phyloP scores from a whole-genome alignment of 2,329 filamentous ascomycete genomes.

The Ustulina deusta region DNA sequence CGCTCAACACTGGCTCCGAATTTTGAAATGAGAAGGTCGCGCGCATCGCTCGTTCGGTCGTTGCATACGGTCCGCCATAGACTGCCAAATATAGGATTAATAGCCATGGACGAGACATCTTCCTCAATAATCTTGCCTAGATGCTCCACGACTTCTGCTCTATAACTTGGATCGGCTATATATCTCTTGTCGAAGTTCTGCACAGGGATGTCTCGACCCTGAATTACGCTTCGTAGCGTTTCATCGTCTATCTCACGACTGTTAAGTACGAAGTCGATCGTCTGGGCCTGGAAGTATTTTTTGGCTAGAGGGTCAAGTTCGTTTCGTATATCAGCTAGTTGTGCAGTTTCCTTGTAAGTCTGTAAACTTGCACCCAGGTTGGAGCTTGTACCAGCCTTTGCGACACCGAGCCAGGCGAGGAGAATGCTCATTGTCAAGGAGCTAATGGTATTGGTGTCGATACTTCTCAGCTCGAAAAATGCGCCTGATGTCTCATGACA shows the following conservation, averaged over 20 bases:
- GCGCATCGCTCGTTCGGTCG: slow-evolving; percentile 56
- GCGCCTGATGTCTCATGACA: slow-evolving; percentile 57
- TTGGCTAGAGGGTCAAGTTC: background rate
- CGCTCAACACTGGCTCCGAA: slow-evolving; percentile 6
- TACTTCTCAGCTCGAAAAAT: slow-evolving; percentile 52
- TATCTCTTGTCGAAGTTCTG: slow-evolving; percentile 58
- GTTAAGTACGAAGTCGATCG: background rate
- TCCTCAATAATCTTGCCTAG: slow-evolving; percentile 58
- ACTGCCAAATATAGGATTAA: slow-evolving; percentile 63
- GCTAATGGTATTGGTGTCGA: slow-evolving; percentile 49
- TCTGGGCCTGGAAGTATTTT: background rate
- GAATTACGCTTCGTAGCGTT: slow-evolving; percentile 16
- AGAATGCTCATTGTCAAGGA: slow-evolving; percentile 29
- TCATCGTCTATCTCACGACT: slow-evolving; percentile 8
- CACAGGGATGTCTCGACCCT: slow-evolving; percentile 10
- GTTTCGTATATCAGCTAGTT: background rate
- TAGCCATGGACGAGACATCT: slow-evolving; percentile 58
- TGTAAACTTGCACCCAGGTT: background rate
- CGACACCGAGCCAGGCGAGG: slow-evolving; percentile 49
- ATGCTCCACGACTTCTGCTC: slow-evolving; percentile 54
- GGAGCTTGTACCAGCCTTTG: slow-evolving; percentile 49
- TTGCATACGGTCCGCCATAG: slow-evolving; percentile 64
- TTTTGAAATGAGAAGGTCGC: slow-evolving; percentile 41
- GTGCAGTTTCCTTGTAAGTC: slow-evolving; percentile 4
- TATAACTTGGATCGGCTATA: slow-evolving; percentile 54